Percentiles rank a stretch among this genome's conserved stretches.
Evolutionary conservation across 2,329 filamentous ascomycete species (phyloP).

Genomic region (Monosporascus sp.): DNA sequence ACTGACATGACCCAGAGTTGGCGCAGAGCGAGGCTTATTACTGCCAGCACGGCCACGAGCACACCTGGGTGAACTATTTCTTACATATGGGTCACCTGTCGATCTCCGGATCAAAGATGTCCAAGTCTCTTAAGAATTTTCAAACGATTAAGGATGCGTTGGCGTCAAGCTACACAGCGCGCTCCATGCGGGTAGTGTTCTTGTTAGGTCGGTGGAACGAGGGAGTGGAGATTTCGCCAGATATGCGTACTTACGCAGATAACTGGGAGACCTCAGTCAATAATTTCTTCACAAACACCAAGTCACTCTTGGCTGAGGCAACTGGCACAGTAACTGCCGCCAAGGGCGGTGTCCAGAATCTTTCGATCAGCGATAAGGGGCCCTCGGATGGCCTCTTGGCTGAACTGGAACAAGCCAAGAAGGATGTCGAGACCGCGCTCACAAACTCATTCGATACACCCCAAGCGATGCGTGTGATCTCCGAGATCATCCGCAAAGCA

Average conservation of each 20-base stretch:
- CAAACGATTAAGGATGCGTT: slow-evolving; percentile 86
- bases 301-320: slow-evolving; percentile 47
- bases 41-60: slow-evolving; percentile 43
- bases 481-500: slow-evolving; percentile 70
- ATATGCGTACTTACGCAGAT: slow-evolving; percentile 68
- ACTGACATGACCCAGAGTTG: slow-evolving; percentile 60
- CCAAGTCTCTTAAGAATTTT: slow-evolving; percentile 92
- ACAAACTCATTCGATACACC: slow-evolving; percentile 86
- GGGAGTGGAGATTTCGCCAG: slow-evolving; percentile 82
- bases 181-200: slow-evolving; percentile 80
- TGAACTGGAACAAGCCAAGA: slow-evolving; percentile 49
- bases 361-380: slow-evolving; percentile 31
- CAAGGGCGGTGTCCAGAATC: slow-evolving; percentile 26
- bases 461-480: slow-evolving; percentile 70
- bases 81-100: slow-evolving; percentile 90
- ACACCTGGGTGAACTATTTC: slow-evolving; percentile 94
- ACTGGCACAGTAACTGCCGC: slow-evolving; percentile 23
- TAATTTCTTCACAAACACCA: slow-evolving; percentile 55
- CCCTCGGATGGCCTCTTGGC: slow-evolving; percentile 27
- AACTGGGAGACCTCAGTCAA: slow-evolving; percentile 78
- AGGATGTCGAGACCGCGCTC: slow-evolving; percentile 54
- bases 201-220: slow-evolving; percentile 86
- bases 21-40: slow-evolving; percentile 74
- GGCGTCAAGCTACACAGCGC: slow-evolving; percentile 62
- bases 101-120: slow-evolving; percentile 92